Evolutionary conservation across 2,329 filamentous ascomycete species (phyloP).

Genomic region (Cryphonectria radicalis): DNA sequence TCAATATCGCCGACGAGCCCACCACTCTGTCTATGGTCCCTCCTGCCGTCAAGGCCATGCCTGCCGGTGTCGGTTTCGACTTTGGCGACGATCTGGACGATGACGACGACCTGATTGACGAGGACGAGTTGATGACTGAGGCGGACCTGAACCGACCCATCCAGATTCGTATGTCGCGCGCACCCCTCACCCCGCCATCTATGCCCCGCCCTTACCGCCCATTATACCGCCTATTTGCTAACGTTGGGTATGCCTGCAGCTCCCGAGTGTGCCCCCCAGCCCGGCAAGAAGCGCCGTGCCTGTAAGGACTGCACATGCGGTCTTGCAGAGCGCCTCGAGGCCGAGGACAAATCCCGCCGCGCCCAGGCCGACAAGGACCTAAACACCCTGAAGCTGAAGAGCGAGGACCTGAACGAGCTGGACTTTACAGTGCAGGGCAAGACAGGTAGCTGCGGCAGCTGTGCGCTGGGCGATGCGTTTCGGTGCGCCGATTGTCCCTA

Average conservation of each 20-base stretch:
- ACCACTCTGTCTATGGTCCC: conserved; percentile 40
- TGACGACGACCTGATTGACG: conserved; percentile 88
- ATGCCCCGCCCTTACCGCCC: conserved; percentile 2
- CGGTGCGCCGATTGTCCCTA: conserved; percentile 63
- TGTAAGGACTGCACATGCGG: conserved; percentile 99
- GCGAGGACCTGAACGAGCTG: conserved; percentile 83
- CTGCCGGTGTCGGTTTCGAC: conserved; percentile 66
- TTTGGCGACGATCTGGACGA: conserved; percentile 59
- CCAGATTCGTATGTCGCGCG: conserved; percentile 72
- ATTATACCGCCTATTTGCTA: conserved; percentile 30
- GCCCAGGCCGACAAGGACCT: conserved; percentile 39
- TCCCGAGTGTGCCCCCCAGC: conserved; percentile 83
- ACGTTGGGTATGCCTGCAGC: conserved; percentile 51
- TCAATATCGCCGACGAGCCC: conserved; percentile 45
- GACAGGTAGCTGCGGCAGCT: conserved; percentile 92
- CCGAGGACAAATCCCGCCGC: conserved; percentile 67
- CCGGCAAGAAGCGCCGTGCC: conserved; percentile 85
- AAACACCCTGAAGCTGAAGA: conserved; percentile 67
- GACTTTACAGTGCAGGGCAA: conserved; percentile 99
- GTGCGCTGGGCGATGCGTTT: conserved; percentile 89
- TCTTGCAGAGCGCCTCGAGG: conserved; percentile 80
- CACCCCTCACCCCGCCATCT: not conserved
- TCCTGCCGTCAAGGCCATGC: conserved; percentile 48
- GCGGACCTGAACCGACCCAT: conserved; percentile 80
- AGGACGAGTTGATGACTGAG: conserved; percentile 83